Percentiles rank a stretch among this genome's conserved stretches.
Evolutionary conservation across 2,329 filamentous ascomycete species (phyloP).

Genomic region (Botryotinia narcissicola): DNA sequence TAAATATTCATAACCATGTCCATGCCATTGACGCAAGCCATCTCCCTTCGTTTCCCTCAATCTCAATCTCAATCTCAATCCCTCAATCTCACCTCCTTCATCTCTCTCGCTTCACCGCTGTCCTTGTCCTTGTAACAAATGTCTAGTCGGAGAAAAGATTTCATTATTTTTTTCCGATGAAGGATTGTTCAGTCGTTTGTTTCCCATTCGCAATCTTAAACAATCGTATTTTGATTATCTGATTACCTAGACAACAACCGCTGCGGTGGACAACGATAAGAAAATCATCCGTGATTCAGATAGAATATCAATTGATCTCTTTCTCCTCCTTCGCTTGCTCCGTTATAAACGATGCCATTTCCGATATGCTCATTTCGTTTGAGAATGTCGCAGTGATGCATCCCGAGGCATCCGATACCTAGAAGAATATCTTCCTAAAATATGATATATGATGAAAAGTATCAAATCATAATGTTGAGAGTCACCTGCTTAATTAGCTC

Average conservation of each 20-base stretch:
- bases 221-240: not conserved
- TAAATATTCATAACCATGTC: not conserved
- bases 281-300: not conserved
- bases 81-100: constrained; percentile 5
- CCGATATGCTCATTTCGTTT: constrained; percentile 6
- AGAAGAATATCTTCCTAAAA: constrained; percentile 3
- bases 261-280: not conserved
- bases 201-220: constrained; percentile 10
- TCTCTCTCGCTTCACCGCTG: constrained; percentile 7
- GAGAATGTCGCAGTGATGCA: not conserved
- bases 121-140: not conserved
- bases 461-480: not conserved
- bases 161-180: not conserved
- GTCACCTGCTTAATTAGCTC: constrained; percentile 11
- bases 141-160: not conserved
- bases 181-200: not conserved
- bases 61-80: no score
- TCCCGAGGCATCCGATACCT: constrained; percentile 1
- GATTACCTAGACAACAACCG: not conserved
- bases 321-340: not conserved
- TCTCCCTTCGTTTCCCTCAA: not conserved
- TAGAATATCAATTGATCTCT: not conserved
- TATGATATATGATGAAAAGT: constrained; percentile 16
- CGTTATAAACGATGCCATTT: not conserved
- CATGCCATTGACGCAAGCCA: constrained; percentile 2